Evolutionary conservation across 2,329 filamentous ascomycete species (phyloP), one percentile per base, ranked within the genome.

Genomic region (Xylariaceae sp.): DNA sequence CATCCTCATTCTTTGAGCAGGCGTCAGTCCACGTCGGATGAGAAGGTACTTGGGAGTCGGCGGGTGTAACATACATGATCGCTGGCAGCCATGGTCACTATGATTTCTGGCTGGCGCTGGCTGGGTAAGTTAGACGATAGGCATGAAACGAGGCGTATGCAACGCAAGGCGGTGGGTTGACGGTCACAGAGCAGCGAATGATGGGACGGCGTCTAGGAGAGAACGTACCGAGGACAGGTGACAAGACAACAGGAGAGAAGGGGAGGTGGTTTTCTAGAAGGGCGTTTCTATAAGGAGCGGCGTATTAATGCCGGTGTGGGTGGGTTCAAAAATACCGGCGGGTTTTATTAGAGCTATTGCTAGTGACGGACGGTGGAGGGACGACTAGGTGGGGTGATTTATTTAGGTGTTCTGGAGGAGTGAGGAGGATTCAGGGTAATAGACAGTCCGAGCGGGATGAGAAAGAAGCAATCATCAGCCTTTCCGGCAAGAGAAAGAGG

Each of bases 1-100:
- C 69, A 43, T 67, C 71, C 52, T 75, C 69, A 57, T 74, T 70
- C 67, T 71, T 64, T 66, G 17, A 25, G 21, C 37, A 6, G n/a
- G n/a, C 10, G 41, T 53, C 34, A 53, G 48, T 41, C 14, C 25
- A 12, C 10, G 17, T 6, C 14, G 37, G 33, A 38, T 10, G n/a
- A 8, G 25, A 6, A 37, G 21, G 32, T 14, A 38, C 34, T 27
- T 7, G 35, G 33, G 35, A 22, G 25, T 33, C 22, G 22, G 27
- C 16, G 22, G 44, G 36, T 41, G 37, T 53, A 43, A 54, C 58
- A 45, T 60, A 62, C 60, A 56, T 61, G 55, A 36, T 59, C 55
- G 44, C 51, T 54, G 48, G 55, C 47, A 45, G 59, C 45, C 60
- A 63, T 63, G 44, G 29, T 56, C 45, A 19, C 36, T n/a, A 45